These are phyloP conservation scores for Oidiodendron maius DNA, from an alignment of 495 filamentous ascomycete genomes.

Conservation along the genomic window DNA sequence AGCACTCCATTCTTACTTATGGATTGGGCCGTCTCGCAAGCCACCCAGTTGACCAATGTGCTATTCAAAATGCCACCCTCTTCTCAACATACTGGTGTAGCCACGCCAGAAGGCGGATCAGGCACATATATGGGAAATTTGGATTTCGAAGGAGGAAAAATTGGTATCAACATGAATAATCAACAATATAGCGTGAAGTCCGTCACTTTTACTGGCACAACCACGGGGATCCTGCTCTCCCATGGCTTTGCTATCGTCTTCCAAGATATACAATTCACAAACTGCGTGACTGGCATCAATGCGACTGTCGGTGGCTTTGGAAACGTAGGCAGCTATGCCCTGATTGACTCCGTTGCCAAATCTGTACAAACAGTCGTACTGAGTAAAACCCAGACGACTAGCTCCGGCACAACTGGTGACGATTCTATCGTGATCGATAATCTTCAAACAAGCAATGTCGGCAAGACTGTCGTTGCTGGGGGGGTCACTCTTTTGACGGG, in stretches of 20 bases:
- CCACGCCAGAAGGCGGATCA: slow-evolving; percentile 28
- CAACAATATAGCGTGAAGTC: slow-evolving; percentile 50
- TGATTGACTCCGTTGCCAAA: slow-evolving; percentile 34
- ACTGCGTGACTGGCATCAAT: slow-evolving; percentile 50
- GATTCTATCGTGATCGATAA: slow-evolving; percentile 53
- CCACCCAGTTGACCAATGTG: slow-evolving; percentile 59
- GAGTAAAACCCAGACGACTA: slow-evolving; percentile 32
- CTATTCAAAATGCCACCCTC: slow-evolving; percentile 50
- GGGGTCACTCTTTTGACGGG: slow-evolving; percentile 27
- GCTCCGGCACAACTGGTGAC: slow-evolving; percentile 30
- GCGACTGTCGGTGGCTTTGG: slow-evolving; percentile 30
- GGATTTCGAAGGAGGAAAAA: slow-evolving; percentile 39
- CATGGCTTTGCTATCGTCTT: slow-evolving; percentile 37
- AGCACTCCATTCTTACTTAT: slow-evolving; percentile 30
- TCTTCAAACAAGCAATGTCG: slow-evolving; percentile 17
- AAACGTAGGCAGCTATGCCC: slow-evolving; percentile 24
- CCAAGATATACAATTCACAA: slow-evolving; percentile 34
- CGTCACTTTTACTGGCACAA: slow-evolving; percentile 35
- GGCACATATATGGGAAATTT: slow-evolving; percentile 32
- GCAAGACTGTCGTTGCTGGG: slow-evolving; percentile 15
- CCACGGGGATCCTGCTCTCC: slow-evolving; percentile 30
- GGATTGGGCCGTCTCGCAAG: slow-evolving; percentile 62
- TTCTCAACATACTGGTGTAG: slow-evolving; percentile 40
- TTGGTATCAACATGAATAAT: slow-evolving; percentile 40
- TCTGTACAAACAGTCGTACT: slow-evolving; percentile 30